Percentiles rank a stretch among this genome's conserved stretches.
phyloP scores from a whole-genome alignment of 2,329 filamentous ascomycete genomes.

The Paecilomyces fulvus region DNA sequence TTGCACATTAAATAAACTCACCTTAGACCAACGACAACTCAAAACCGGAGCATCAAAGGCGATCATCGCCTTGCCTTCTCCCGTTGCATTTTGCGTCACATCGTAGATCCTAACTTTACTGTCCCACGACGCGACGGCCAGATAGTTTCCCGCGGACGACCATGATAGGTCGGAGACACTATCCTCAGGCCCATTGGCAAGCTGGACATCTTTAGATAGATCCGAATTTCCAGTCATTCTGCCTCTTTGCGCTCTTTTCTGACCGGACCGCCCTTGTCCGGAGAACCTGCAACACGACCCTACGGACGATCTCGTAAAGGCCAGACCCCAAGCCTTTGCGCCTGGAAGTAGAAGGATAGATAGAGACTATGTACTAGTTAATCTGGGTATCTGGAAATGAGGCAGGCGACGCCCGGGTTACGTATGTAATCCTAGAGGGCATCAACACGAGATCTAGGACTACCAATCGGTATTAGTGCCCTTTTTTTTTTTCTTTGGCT shows the following conservation, averaged over 20 bases:
- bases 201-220: slow-evolving; percentile 65
- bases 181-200: slow-evolving; percentile 64
- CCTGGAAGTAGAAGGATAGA: not conserved
- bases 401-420: not conserved
- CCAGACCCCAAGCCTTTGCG: not conserved
- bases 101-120: slow-evolving; percentile 85
- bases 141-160: slow-evolving; percentile 58
- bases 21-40: slow-evolving; percentile 68
- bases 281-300: not conserved
- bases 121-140: slow-evolving; percentile 78
- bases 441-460: not conserved
- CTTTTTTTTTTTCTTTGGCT: not conserved
- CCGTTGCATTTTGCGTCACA: slow-evolving; percentile 58
- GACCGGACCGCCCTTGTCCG: not conserved
- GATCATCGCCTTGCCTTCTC: slow-evolving; percentile 64
- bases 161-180: slow-evolving; percentile 71
- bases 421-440: not conserved
- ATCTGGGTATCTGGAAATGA: not conserved
- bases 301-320: not conserved
- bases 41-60: slow-evolving; percentile 70
- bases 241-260: not conserved
- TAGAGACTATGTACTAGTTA: not conserved
- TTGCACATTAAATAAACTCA: slow-evolving; percentile 31
- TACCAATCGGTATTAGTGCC: not conserved
- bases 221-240: slow-evolving; percentile 36